Evolutionary conservation across 768 basidiomycete genomes (phyloP).

Genomic region (Mycena capillaripes): DNA sequence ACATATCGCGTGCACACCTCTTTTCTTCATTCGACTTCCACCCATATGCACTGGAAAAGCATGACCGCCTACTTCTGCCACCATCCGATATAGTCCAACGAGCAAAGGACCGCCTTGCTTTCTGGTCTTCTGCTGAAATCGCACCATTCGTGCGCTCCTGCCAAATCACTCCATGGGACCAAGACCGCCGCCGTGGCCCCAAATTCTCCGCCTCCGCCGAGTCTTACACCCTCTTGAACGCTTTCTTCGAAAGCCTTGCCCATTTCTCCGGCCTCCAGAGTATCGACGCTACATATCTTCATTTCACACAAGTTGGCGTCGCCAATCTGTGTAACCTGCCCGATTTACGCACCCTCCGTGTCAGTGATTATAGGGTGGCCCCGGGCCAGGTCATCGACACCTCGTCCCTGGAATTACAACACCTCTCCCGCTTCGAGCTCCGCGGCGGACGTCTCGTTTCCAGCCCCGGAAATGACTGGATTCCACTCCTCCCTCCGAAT

Average conservation of each 20-base stretch:
- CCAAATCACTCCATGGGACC: neutral
- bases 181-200: neutral
- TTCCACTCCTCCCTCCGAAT: neutral
- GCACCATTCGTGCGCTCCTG: neutral
- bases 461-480: neutral
- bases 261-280: neutral
- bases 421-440: neutral
- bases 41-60: neutral
- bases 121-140: neutral
- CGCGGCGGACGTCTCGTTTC: neutral
- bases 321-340: neutral
- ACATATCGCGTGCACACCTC: neutral
- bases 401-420: neutral
- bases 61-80: neutral
- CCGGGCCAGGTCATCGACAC: neutral
- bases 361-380: neutral
- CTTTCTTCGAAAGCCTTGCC: neutral
- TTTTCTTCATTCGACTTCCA: neutral
- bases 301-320: neutral
- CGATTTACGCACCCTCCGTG: neutral
- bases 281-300: neutral
- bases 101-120: neutral
- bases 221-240: neutral
- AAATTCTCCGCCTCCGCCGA: neutral
- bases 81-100: neutral